Evolutionary conservation across 352 stramenopile species (phyloP).

Genomic region (Phytophthora chlamydospora): DNA sequence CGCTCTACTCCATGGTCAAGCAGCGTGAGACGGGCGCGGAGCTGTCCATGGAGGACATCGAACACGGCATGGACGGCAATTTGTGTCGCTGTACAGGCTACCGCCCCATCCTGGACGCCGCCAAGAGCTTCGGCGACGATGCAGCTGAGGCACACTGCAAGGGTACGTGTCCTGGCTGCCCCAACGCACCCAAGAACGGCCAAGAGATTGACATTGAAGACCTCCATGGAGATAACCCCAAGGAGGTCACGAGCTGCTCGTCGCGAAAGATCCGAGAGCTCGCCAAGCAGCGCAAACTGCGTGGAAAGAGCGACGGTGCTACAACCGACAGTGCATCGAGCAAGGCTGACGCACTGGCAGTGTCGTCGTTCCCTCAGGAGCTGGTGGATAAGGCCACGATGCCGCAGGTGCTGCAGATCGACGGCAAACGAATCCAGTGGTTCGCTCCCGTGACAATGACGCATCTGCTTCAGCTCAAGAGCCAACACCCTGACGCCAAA

Average conservation of each 20-base stretch:
- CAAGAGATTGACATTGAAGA: conserved; percentile 65
- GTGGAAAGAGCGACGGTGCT: conserved; percentile 16
- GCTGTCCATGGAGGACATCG: conserved; percentile 88
- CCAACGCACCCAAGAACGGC: conserved; percentile 56
- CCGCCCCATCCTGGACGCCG: conserved; percentile 82
- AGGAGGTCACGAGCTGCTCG: conserved; percentile 64
- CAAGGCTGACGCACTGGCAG: conserved; percentile 14
- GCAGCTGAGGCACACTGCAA: conserved; percentile 65
- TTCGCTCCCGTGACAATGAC: conserved; percentile 91
- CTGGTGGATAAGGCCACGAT: conserved; percentile 58
- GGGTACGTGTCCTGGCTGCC: conserved; percentile 66
- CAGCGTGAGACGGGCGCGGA: conserved; percentile 68
- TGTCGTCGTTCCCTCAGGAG: conserved; percentile 59
- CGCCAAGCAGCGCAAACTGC: conserved; percentile 45
- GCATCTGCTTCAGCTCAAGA: conserved; percentile 91
- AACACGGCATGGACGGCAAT: conserved; percentile 96
- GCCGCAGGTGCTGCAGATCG: conserved; percentile 71
- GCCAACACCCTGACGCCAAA: conserved; percentile 82
- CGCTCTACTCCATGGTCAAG: conserved; percentile 84
- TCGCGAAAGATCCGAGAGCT: conserved; percentile 73
- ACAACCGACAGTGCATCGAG: conserved; percentile 29
- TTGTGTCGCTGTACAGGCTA: conserved; percentile 95
- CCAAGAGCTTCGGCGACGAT: conserved; percentile 87
- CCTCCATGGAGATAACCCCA: conserved; percentile 36
- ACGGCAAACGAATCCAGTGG: conserved; percentile 88